Percentiles rank a stretch among this genome's conserved stretches.
Conservation (phyloP, 108 stramenopile species). For the Cyclotella sp. region DNA sequence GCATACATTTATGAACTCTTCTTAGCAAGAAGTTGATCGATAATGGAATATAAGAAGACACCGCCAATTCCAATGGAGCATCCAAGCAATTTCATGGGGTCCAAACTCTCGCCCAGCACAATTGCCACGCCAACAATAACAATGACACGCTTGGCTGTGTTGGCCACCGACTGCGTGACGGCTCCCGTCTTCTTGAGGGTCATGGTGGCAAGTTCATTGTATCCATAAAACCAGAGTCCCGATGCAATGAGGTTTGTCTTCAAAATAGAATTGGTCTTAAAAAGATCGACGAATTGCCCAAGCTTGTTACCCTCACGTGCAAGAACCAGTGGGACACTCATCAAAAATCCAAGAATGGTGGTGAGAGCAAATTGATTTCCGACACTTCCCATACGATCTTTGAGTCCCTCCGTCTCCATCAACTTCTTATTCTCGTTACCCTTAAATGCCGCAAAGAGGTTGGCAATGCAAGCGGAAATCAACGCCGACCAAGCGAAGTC, state of each 20-base stretch:
- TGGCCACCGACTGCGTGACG: constrained; percentile 94
- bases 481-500: constrained; percentile 92
- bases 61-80: constrained; percentile 81
- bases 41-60: constrained; percentile 45
- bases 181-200: constrained; percentile 95
- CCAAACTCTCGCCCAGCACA: constrained; percentile 87
- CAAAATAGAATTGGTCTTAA: constrained; percentile 82
- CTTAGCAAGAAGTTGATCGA: constrained; percentile 43
- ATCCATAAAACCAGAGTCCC: constrained; percentile 95
- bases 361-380: constrained; percentile 95
- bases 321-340: constrained; percentile 79
- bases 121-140: constrained; percentile 92
- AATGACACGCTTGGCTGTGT: constrained; percentile 96
- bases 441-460: constrained; percentile 92
- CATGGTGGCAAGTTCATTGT: constrained; percentile 95
- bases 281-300: constrained; percentile 80
- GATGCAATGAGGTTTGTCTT: constrained; percentile 86
- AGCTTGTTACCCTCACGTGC: constrained; percentile 76
- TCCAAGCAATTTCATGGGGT: constrained; percentile 90
- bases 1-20: constrained; percentile 7
- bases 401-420: constrained; percentile 89
- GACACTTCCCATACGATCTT: constrained; percentile 89
- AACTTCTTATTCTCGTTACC: constrained; percentile 96
- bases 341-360: constrained; percentile 83
- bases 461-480: constrained; percentile 90